Percentiles rank a stretch among this genome's conserved stretches.
phyloP scores from a whole-genome alignment of 495 filamentous ascomycete genomes.

The Penicillium roqueforti region DNA sequence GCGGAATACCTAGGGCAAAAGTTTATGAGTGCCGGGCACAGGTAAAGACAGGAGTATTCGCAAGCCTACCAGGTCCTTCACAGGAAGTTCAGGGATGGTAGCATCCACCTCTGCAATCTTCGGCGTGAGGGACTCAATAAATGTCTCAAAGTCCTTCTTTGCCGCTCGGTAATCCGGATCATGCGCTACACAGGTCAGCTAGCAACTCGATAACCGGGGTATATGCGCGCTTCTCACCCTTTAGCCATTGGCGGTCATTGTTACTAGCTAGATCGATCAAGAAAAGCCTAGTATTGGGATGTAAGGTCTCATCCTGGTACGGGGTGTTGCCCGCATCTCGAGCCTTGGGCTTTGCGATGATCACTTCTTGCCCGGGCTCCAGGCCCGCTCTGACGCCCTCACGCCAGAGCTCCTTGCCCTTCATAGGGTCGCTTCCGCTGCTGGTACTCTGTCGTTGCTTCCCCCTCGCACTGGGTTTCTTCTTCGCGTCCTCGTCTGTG shows the following conservation, averaged over 20 bases:
- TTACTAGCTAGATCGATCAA: conserved; percentile 69
- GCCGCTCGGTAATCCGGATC: conserved; percentile 72
- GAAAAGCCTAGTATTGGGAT: conserved; percentile 80
- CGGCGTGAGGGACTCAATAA: conserved; percentile 63
- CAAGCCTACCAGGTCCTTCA: conserved; percentile 65
- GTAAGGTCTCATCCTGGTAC: conserved; percentile 66
- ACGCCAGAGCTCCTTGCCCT: conserved; percentile 54
- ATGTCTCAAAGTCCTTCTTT: conserved; percentile 73
- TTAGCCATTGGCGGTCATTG: conserved; percentile 79
- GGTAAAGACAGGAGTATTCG: neutral
- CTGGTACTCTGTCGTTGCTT: conserved; percentile 10
- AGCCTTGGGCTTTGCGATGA: conserved; percentile 67
- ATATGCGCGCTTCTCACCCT: conserved; percentile 47
- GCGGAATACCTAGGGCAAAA: conserved; percentile 57
- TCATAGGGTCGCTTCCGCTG: conserved; percentile 15
- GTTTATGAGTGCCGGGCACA: neutral
- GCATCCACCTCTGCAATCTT: conserved; percentile 66
- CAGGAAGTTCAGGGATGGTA: conserved; percentile 77
- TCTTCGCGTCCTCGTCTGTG: conserved; percentile 23
- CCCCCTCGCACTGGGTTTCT: conserved; percentile 15
- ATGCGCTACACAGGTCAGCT: conserved; percentile 48
- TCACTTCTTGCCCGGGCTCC: conserved; percentile 58
- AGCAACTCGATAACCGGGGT: conserved; percentile 10
- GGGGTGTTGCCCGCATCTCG: conserved; percentile 59
- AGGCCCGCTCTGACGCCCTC: conserved; percentile 53